A percentile compares a stretch with the other conserved stretches of the same genome.
Conservation (phyloP, 2,329 filamentous ascomycete genomes). For the Ophiocordyceps camponoti-saundersi region DNA sequence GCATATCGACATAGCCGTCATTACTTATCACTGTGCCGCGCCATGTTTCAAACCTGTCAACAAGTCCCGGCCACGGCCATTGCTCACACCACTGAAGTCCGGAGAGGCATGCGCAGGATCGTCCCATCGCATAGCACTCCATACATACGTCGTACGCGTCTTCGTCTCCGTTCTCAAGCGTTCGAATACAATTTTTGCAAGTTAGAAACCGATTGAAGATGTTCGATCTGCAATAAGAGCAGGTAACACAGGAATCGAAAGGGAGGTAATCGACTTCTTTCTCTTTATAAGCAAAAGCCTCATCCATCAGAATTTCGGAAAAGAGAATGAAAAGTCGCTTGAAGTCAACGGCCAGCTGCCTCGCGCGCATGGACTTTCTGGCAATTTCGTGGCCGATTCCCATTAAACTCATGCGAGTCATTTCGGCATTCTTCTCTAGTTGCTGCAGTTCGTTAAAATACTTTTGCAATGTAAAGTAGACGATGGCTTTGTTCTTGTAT, state of each 20-base stretch:
- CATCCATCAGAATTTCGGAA: conserved; percentile 63
- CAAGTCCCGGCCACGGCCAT: conserved; percentile 68
- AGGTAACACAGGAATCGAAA: conserved; percentile 85
- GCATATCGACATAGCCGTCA: conserved; percentile 47
- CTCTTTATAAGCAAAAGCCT: conserved; percentile 65
- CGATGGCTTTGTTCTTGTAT: conserved; percentile 95
- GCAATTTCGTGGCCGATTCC: conserved; percentile 29
- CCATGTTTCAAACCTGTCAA: conserved; percentile 68
- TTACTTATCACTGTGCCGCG: conserved; percentile 60
- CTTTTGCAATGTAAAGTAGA: conserved; percentile 73
- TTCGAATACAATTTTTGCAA: conserved; percentile 66
- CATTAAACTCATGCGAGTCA: conserved; percentile 26
- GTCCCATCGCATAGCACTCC: conserved; percentile 96
- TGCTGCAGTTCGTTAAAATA: conserved; percentile 48
- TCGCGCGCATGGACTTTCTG: conserved; percentile 28
- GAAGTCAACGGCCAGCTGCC: conserved; percentile 70
- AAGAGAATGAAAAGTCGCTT: conserved; percentile 63
- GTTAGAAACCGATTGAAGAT: conserved; percentile 96
- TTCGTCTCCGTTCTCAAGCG: conserved; percentile 47
- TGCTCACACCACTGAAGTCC: conserved; percentile 84
- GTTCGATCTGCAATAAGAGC: conserved; percentile 88
- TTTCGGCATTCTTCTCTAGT: conserved; percentile 31
- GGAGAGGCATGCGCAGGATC: conserved; percentile 80
- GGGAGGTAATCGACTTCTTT: conserved; percentile 57
- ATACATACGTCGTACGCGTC: conserved; percentile 94